Base-by-base conservation (phyloP, 257 asterid species). In the Penstemon davidsonii region DNA sequence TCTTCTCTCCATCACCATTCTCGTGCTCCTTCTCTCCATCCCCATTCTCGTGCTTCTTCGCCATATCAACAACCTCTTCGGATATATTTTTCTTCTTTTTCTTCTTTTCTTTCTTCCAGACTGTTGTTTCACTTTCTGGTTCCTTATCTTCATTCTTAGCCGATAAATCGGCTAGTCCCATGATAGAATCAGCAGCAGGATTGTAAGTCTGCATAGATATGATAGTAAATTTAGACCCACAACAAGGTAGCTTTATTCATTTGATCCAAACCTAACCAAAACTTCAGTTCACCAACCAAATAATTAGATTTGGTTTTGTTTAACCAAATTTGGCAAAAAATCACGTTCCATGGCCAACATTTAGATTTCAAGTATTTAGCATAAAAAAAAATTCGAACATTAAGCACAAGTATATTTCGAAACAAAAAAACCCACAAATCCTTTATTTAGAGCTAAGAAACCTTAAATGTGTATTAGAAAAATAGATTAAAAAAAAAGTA, bases 51-150 rank as follows among this genome's bases (percentile, higher is more conserved):
- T 67, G 62, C 49, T 73, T 63, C 41, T 45, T 42, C 13, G 61
- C 33, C 33, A 1, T 2, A 2, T 25, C 33, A 25, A 25, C 79
- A 25, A 47, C 69, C 44, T 61, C 71, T 42, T 75, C 75, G n/a
- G 73, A 55, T 25, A 45, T 50, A 6, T 77, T 64, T 66, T 59
- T 75, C 76, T 77, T 81, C 78, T 75, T 77, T 73, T 84, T 79
- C 87, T 84, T 84, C 78, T 84, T 82, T 36, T 81, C 75, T 66
- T 82, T 78, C 82, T 80, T 82, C 44, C 68, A 75, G 38, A 42
- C 62, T 5, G 51, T 75, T 54, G 72, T 75, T 33, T 5, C 50
- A 25, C 33, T 25, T 64, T 76, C 85, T 4, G 64, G 75, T 51
- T 76, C 81, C 72, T 73, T 77, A 18, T 56, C 75, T 65, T 39